Evolutionary conservation across 2,329 filamentous ascomycete genomes (phyloP).

Genomic region (Hymenoscyphus infarciens): DNA sequence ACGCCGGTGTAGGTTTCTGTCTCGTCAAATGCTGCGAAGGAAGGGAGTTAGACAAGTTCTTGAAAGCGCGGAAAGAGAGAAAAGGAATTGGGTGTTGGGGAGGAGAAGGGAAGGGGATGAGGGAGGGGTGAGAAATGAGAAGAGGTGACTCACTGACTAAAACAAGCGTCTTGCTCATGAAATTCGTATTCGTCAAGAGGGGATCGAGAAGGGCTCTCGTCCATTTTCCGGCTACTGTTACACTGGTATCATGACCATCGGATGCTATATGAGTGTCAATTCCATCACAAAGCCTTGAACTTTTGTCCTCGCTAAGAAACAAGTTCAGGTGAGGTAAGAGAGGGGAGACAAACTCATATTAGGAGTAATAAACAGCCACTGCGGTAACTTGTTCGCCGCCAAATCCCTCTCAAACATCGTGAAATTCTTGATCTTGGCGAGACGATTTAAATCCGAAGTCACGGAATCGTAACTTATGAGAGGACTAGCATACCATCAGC

Average conservation of each 20-base stretch:
- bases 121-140: neutral
- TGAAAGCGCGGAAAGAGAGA: too few species aligned
- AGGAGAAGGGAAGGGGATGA: constrained; percentile 55
- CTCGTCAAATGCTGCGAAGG: constrained; percentile 66
- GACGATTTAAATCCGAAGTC: constrained; percentile 53
- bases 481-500: constrained; percentile 31
- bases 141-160: constrained; percentile 51
- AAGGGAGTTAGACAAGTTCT: constrained; percentile 42
- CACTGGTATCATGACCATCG: neutral
- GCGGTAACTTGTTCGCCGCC: constrained; percentile 60
- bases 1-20: constrained; percentile 61
- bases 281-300: neutral
- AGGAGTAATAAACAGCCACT: constrained; percentile 69
- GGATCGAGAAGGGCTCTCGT: constrained; percentile 66
- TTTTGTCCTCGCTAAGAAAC: neutral
- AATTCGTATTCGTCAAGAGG: constrained; percentile 63
- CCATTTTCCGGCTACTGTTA: constrained; percentile 63
- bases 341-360: constrained; percentile 53
- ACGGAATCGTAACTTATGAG: constrained; percentile 62
- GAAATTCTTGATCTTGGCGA: constrained; percentile 71
- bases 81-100: constrained; percentile 39
- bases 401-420: constrained; percentile 66
- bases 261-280: neutral
- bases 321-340: too few species aligned
- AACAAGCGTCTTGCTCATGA: constrained; percentile 70